These are phyloP conservation scores for Sporisorium scitamineum DNA, from an alignment of 1,284 basidiomycete species.

Conservation along the genomic window DNA sequence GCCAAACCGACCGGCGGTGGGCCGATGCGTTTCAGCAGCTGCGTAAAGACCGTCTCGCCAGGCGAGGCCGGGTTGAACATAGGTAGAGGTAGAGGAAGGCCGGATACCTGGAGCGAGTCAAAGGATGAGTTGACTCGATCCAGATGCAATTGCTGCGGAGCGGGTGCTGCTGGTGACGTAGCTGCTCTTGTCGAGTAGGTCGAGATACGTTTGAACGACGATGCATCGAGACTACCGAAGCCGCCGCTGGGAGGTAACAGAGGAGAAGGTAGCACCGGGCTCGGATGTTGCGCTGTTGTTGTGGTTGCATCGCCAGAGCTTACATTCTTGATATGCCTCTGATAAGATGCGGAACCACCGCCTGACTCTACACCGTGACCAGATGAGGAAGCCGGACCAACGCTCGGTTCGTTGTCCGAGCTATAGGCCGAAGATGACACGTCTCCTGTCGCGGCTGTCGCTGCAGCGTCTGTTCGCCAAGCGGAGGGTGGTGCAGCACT, in stretches of 20 bases:
- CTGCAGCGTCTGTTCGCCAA: conserved; percentile 13
- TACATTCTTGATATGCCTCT: not conserved
- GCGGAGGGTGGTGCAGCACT: conserved; percentile 25
- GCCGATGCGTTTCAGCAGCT: conserved; percentile 35
- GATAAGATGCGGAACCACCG: not conserved
- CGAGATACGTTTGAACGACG: conserved; percentile 3
- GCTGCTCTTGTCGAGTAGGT: not conserved
- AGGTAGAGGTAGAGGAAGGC: conserved; percentile 10
- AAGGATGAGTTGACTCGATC: not conserved
- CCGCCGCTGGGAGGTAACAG: not conserved
- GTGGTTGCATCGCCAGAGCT: not conserved
- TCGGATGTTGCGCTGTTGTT: not conserved
- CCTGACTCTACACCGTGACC: conserved; percentile 4
- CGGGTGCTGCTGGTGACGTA: not conserved
- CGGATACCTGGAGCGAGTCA: conserved; percentile 13
- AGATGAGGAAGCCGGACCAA: conserved; percentile 7
- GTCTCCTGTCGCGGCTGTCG: not conserved
- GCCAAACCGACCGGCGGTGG: conserved; percentile 32
- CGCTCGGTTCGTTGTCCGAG: conserved; percentile 27
- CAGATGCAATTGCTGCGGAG: not conserved
- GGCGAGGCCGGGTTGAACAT: not conserved
- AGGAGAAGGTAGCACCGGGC: not conserved
- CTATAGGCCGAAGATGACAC: conserved; percentile 15
- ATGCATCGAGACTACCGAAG: not conserved
- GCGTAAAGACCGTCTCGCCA: conserved; percentile 5